Base-by-base conservation (phyloP, 805 yeast genomes). In the Jamesozyma hellenica region DNA sequence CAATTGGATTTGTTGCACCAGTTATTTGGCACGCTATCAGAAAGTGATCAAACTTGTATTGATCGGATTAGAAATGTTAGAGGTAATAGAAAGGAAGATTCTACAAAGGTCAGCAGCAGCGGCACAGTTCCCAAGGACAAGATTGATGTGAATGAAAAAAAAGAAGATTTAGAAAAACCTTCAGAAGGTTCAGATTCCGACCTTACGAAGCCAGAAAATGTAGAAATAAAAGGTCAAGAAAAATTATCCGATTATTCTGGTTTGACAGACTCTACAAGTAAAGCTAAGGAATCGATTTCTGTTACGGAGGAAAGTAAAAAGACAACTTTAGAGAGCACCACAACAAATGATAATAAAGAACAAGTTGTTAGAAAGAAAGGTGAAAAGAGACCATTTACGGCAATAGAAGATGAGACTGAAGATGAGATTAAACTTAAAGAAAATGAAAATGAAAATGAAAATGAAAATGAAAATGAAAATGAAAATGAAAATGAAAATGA, bases 1-100 rank as follows among this genome's bases (percentile, higher is more conserved):
- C 63, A 59, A 37, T 42, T 66, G 41, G 63, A 63, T 39, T 54
- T 43, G 12, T 40, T 59, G 35, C 46, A 48, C 19, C 39, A 44
- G 19, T 42, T 51, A 8, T 42, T 56, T 30, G 54, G 49, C 16
- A 40, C 47, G 15, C 51, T 56, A 30, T 46, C 49, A 10, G 40
- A 44, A 21, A 46, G 48, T 36, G 62, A 57, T 41, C 40, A 46
- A 30, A 46, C 45, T 11, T 44, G 41, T 10, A 46, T 53, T 16
- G 49, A 47, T 17, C 31, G 28, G 12, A 36, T 55, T 19, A 47
- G 45, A 27, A 38, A 40, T n/a, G 38, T 48, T 11, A 44, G 44
- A 39, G 48, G 48, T 18, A 27, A 27, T 17, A 21, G 8, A 21
- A 21, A 21, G 8, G 8, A 6, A 6, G 23, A 21, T 21, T 21